phyloP scores from a whole-genome alignment of 2,329 filamentous ascomycete species.

The Cordyceps cateniannulata region DNA sequence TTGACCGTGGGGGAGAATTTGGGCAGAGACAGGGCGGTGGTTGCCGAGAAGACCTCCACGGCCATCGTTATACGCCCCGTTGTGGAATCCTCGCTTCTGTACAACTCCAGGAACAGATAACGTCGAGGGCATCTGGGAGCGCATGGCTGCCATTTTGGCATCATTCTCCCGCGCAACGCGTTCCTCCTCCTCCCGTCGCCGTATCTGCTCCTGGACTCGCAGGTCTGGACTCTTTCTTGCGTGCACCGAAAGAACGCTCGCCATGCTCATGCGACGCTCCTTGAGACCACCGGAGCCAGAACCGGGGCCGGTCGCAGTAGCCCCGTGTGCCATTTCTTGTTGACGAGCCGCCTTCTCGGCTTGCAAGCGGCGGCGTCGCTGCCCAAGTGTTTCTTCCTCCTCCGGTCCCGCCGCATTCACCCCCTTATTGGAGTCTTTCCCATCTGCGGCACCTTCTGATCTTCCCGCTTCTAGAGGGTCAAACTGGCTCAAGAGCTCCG shows the following conservation, averaged over 20 bases:
- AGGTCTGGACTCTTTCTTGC: slow-evolving; percentile 34
- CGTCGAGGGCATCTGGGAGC: slow-evolving; percentile 42
- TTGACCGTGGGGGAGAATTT: slow-evolving; percentile 15
- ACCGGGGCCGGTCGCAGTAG: slow-evolving; percentile 14
- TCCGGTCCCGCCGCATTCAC: slow-evolving; percentile 26
- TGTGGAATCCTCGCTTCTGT: slow-evolving; percentile 40
- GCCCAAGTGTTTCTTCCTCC: slow-evolving; percentile 72
- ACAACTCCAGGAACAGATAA: slow-evolving; percentile 26
- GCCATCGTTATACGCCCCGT: slow-evolving; percentile 50
- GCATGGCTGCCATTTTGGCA: slow-evolving; percentile 41
- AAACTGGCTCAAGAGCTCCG: slow-evolving; percentile 62
- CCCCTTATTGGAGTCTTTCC: slow-evolving; percentile 29
- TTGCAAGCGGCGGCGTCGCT: slow-evolving; percentile 68
- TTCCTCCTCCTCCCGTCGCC: slow-evolving; percentile 34
- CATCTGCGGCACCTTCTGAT: slow-evolving; percentile 26
- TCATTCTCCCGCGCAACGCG: slow-evolving; percentile 37
- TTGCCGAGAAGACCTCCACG: slow-evolving; percentile 31
- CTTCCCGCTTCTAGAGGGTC: slow-evolving; percentile 42
- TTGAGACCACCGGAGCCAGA: slow-evolving; percentile 15
- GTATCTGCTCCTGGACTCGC: slow-evolving; percentile 35
- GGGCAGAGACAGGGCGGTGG: slow-evolving; percentile 17
- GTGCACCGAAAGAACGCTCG: slow-evolving; percentile 48
- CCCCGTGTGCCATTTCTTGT: slow-evolving; percentile 41
- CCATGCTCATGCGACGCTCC: slow-evolving; percentile 44
- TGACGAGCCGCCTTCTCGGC: slow-evolving; percentile 60